A percentile compares a stretch with the other conserved stretches of the same genome.
phyloP scores from a whole-genome alignment of 164 flowering plant species.

The Liriodendron chinense region DNA sequence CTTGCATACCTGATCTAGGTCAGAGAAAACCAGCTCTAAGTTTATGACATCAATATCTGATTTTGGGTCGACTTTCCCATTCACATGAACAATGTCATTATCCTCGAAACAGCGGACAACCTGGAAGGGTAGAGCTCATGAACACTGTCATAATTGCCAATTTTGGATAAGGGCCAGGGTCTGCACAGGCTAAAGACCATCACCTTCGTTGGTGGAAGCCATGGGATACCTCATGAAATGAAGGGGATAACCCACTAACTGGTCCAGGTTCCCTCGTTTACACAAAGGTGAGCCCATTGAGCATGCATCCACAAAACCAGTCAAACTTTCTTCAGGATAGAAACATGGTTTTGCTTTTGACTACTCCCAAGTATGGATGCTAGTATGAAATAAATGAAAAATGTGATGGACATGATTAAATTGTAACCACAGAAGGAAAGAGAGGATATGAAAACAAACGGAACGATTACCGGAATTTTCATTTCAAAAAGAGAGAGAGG shows the following conservation, averaged over 20 bases:
- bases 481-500: no score
- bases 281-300: not conserved
- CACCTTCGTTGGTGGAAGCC: not conserved
- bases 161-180: not conserved
- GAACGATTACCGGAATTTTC: no score
- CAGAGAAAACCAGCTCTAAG: slow-evolving; percentile 87
- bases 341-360: not conserved
- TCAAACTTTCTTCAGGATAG: not conserved
- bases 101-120: slow-evolving; percentile 99
- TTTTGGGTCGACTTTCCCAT: slow-evolving; percentile 91
- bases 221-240: not conserved
- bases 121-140: slow-evolving; percentile 29
- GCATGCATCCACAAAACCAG: not conserved
- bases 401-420: not conserved
- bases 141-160: not conserved
- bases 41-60: slow-evolving; percentile 95
- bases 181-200: not conserved
- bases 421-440: no score
- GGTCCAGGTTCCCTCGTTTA: not conserved
- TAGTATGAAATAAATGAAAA: not conserved
- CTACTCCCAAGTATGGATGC: not conserved
- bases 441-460: no score
- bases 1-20: slow-evolving; percentile 85
- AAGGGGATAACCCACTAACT: not conserved
- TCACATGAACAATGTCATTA: slow-evolving; percentile 93